phyloP scores from a whole-genome alignment of 2,329 filamentous ascomycete species.

The Fusarium irregulare region DNA sequence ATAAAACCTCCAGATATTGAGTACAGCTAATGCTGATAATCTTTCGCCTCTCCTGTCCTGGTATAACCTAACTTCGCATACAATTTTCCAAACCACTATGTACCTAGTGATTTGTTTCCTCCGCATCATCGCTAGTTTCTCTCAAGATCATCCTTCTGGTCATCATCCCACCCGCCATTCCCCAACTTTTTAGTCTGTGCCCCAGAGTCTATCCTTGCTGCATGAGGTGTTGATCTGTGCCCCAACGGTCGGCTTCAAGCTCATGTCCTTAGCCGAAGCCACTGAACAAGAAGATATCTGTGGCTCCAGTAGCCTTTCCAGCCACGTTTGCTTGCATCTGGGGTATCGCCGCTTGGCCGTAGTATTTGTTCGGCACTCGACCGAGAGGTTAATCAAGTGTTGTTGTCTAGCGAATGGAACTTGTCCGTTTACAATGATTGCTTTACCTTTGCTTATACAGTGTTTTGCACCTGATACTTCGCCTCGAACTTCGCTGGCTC shows the following conservation, averaged over 20 bases:
- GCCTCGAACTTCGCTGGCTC: background rate
- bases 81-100: background rate
- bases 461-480: conserved; percentile 4
- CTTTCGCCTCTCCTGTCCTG: background rate
- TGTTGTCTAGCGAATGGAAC: conserved; percentile 23
- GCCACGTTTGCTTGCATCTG: conserved; percentile 18
- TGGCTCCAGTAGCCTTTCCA: conserved; percentile 11
- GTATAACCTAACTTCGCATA: background rate
- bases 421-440: conserved; percentile 17
- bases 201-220: conserved; percentile 37
- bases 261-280: conserved; percentile 42
- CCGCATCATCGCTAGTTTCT: conserved; percentile 37
- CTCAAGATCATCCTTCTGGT: conserved; percentile 19
- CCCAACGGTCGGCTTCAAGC: conserved; percentile 44
- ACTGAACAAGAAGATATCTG: conserved; percentile 21
- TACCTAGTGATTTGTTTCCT: background rate
- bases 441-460: background rate
- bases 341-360: conserved; percentile 30
- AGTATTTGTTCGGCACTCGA: conserved; percentile 43
- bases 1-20: background rate
- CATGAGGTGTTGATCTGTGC: conserved; percentile 28
- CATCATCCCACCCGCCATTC: conserved; percentile 20
- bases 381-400: conserved; percentile 35
- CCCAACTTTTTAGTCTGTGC: conserved; percentile 25
- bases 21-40: background rate